phyloP scores from a whole-genome alignment of 345 rosid genomes.

The Eutrema yunnanense region DNA sequence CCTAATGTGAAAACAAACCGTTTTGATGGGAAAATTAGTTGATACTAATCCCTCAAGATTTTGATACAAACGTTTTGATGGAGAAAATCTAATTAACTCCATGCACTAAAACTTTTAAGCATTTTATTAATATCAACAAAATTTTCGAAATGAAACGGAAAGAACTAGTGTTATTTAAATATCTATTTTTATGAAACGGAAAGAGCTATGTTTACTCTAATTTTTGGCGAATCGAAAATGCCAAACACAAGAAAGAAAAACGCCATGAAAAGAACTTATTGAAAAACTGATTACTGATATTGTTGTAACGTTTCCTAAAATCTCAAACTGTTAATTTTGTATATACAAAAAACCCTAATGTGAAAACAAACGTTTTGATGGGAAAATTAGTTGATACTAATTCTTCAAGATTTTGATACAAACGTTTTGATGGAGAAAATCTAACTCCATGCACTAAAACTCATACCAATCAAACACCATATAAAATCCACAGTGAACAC shows the following conservation, averaged over 20 bases:
- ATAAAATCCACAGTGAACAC: background rate
- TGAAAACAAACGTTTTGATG: background rate
- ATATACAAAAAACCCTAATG: conserved; percentile 10
- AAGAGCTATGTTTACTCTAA: background rate
- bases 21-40: background rate
- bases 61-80: background rate
- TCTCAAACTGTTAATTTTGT: background rate
- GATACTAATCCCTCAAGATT: background rate
- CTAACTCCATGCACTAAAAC: background rate
- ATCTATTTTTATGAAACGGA: background rate
- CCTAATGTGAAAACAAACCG: conserved; percentile 8
- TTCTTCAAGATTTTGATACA: background rate
- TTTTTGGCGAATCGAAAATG: background rate
- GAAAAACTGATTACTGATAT: background rate
- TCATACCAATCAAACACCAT: background rate
- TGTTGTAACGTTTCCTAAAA: background rate
- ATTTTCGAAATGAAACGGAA: background rate
- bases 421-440: background rate
- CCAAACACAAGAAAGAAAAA: background rate
- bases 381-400: background rate
- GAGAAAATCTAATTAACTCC: background rate
- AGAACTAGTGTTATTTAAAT: background rate
- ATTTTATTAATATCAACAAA: background rate
- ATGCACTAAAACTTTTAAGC: background rate
- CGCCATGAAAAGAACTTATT: background rate